Evolutionary conservation across 805 yeast species (phyloP).

Genomic region (Wickerhamomyces rabaulensis): DNA sequence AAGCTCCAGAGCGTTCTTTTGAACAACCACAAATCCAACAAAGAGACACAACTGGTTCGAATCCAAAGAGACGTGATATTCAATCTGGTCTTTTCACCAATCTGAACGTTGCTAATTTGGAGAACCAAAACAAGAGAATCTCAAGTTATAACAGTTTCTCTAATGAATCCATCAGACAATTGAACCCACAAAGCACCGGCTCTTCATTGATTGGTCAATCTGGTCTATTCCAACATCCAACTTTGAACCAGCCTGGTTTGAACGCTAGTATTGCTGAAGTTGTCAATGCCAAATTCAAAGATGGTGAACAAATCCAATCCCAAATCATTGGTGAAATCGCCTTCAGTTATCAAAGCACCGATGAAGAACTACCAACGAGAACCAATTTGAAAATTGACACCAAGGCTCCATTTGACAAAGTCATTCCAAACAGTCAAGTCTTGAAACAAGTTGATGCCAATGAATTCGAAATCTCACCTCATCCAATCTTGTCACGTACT

Average conservation of each 20-base stretch:
- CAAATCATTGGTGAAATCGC: slow-evolving; percentile 84
- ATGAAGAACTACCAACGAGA: slow-evolving; percentile 32
- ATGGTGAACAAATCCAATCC: slow-evolving; percentile 55
- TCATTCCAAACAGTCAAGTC: slow-evolving; percentile 48
- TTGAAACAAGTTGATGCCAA: slow-evolving; percentile 42
- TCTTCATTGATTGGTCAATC: slow-evolving; percentile 30
- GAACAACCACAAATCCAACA: slow-evolving; percentile 8
- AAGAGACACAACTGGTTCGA: slow-evolving; percentile 1
- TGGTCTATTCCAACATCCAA: slow-evolving; percentile 43
- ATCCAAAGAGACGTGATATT: slow-evolving; percentile 30
- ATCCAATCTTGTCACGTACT: slow-evolving; percentile 54
- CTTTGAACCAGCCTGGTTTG: slow-evolving; percentile 53
- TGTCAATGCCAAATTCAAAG: slow-evolving; percentile 65
- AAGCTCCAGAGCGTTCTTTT: slow-evolving; percentile 1
- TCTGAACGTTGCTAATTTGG: slow-evolving; percentile 32
- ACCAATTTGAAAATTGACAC: slow-evolving; percentile 38
- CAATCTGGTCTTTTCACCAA: slow-evolving; percentile 44
- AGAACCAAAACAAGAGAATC: slow-evolving; percentile 21
- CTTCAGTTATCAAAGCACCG: slow-evolving; percentile 50
- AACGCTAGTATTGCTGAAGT: slow-evolving; percentile 86
- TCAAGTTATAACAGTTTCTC: slow-evolving; percentile 22
- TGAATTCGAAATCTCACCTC: slow-evolving; percentile 43
- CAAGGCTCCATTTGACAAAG: slow-evolving; percentile 36
- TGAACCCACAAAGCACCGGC: slow-evolving; percentile 41
- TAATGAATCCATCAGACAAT: slow-evolving; percentile 24